Percentiles rank a stretch among this genome's conserved stretches.
Conservation (phyloP, 352 stramenopile species). For the Nothophytophthora sp. region DNA sequence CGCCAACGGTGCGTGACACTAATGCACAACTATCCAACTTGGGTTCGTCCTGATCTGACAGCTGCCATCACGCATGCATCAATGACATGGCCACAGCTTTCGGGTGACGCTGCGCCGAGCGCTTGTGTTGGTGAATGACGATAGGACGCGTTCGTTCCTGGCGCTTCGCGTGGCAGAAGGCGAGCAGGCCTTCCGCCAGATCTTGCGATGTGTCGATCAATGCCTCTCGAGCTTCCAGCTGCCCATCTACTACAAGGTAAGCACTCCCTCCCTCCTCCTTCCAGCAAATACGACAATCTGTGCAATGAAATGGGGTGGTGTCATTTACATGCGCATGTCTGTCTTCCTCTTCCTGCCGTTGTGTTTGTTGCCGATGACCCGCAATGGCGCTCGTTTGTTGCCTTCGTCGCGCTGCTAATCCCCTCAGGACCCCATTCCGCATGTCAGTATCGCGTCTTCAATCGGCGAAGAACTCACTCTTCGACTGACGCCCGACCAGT, state of each 20-base stretch:
- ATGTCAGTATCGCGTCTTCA: slow-evolving; percentile 80
- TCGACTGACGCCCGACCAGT: slow-evolving; percentile 41
- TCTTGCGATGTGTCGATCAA: slow-evolving; percentile 60
- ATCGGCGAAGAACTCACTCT: slow-evolving; percentile 44
- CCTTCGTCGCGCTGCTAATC: slow-evolving; percentile 4
- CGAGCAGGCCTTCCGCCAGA: slow-evolving; percentile 29
- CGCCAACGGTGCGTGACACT: slow-evolving; percentile 57
- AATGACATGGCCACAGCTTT: slow-evolving; percentile 40
- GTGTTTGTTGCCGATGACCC: slow-evolving; percentile 48
- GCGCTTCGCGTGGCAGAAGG: slow-evolving; percentile 50
- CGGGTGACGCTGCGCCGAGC: slow-evolving; percentile 33
- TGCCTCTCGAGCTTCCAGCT: slow-evolving; percentile 55
- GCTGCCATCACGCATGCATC: too few relatives aligned
- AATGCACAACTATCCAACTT: not conserved
- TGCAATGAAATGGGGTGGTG: slow-evolving; percentile 17
- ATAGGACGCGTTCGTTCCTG: slow-evolving; percentile 74
- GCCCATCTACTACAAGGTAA: slow-evolving; percentile 69
- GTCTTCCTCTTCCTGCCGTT: slow-evolving; percentile 19
- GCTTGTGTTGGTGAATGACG: slow-evolving; percentile 72
- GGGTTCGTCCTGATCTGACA: not conserved
- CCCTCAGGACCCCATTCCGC: slow-evolving; percentile 69
- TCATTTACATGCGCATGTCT: slow-evolving; percentile 15
- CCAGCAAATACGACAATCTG: too few relatives aligned
- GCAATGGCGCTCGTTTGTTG: slow-evolving; percentile 1
- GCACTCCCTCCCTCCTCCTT: not conserved